phyloP scores from a whole-genome alignment of 2,329 filamentous ascomycete species.

The Colletotrichum sp. region DNA sequence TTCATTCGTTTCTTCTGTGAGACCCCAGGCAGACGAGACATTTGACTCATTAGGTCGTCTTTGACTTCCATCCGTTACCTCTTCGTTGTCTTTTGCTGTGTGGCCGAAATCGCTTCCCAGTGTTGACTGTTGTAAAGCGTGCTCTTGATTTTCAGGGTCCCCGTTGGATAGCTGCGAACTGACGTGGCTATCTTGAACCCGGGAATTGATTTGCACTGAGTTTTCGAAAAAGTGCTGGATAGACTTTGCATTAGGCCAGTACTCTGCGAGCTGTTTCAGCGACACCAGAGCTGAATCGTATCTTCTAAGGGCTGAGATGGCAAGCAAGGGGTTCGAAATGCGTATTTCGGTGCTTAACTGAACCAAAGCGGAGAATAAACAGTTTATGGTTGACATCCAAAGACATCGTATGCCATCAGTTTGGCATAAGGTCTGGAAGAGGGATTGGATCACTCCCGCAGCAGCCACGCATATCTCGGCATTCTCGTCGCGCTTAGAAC shows the following conservation, averaged over 20 bases:
- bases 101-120: background rate
- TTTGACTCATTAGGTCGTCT: fast-evolving
- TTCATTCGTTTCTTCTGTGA: background rate
- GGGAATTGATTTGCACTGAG: background rate
- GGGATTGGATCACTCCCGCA: background rate
- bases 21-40: fast-evolving
- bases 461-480: background rate
- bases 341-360: background rate
- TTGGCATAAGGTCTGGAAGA: background rate
- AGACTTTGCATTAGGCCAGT: background rate
- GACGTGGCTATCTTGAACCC: background rate
- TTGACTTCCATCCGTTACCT: fast-evolving
- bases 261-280: background rate
- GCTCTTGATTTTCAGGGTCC: background rate
- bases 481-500: background rate
- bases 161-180: fast-evolving
- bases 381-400: background rate
- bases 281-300: background rate
- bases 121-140: background rate
- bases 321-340: background rate
- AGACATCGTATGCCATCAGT: background rate
- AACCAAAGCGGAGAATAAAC: background rate
- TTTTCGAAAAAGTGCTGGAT: background rate
- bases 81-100: background rate
- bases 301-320: background rate